phyloP scores from a whole-genome alignment of 768 basidiomycete genomes.

The Tricholoma furcatifolium region DNA sequence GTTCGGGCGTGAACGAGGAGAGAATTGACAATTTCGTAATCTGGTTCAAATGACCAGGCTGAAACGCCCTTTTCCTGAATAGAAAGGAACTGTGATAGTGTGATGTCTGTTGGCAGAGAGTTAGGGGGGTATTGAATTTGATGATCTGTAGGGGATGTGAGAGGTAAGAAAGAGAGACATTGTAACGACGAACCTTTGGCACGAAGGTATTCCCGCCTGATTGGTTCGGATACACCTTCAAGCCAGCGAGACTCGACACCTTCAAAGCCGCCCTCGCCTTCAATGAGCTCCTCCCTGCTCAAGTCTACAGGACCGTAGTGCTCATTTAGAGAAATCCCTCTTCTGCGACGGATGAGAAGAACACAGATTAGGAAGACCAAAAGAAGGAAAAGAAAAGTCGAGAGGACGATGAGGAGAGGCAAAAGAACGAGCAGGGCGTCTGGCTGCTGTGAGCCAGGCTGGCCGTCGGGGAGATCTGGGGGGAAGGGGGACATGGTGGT shows the following conservation, averaged over 20 bases:
- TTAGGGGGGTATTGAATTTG: conserved; percentile 91
- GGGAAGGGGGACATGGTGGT: conserved; percentile 11
- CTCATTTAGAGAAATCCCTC: conserved; percentile 80
- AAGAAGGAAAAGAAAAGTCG: conserved; percentile 90
- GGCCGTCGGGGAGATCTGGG: conserved; percentile 20
- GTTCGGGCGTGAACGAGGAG: conserved; percentile 94
- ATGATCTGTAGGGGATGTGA: conserved; percentile 49
- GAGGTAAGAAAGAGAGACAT: conserved; percentile 9
- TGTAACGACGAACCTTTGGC: conserved; percentile 71
- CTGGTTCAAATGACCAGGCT: conserved; percentile 99
- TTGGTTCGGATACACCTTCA: conserved; percentile 69
- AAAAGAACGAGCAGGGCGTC: conserved; percentile 86
- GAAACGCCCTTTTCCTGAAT: conserved; percentile 99
- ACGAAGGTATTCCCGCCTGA: conserved; percentile 70
- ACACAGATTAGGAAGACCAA: conserved; percentile 90
- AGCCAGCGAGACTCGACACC: conserved; percentile 93
- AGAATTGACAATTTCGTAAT: conserved; percentile 92
- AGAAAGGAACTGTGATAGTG: conserved; percentile 95
- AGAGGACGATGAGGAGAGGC: conserved; percentile 90
- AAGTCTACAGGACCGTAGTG: conserved; percentile 92
- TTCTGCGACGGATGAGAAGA: conserved; percentile 74
- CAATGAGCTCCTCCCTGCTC: conserved; percentile 85
- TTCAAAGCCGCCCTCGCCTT: conserved; percentile 92
- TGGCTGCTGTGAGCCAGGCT: conserved; percentile 31
- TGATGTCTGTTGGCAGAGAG: conserved; percentile 97